Base-by-base conservation (phyloP, 192 early-diverging fungal genomes). In the Coemansia sp. region DNA sequence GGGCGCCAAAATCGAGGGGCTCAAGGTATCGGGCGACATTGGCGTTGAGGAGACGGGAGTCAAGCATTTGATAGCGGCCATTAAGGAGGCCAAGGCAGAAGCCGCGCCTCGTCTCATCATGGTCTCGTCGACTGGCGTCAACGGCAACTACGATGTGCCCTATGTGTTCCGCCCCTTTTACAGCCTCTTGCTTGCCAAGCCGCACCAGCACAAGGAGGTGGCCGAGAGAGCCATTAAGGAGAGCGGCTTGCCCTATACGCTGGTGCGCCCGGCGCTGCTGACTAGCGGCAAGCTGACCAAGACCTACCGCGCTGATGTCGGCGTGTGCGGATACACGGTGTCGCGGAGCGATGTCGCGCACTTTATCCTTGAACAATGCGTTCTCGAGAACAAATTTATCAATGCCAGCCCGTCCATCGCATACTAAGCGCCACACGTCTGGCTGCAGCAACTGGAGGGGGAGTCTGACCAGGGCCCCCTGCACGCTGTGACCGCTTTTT, bases 301-400 rank as follows among this genome's bases (percentile, higher is more conserved):
- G 7, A 74, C 67, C 18, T 83, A 83, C 50, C 65, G 74, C n/a
- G 64, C 68, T 0, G 73, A 60, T 14, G 50, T 63, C 5, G 68
- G 50, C 14, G 45, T 66, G 2, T 43, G 45, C 7, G 84, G 84
- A n/a, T 85, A 85, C 65, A 80, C 73, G 2, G 46, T 85, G n/a
- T 80, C 84, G 43, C 66, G 82, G 36, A 61, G 46, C 23, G 84
- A 85, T 53, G 74, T 85, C 9, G 84, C 77, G 2, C 68, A 83
- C 43, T 83, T 85, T 61, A 42, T 85, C 2, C 70, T 83, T 24
- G 55, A 76, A 38, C 62, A 77, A 63, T 82, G 79, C 48, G 60
- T 85, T 28, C 38, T 66, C n/a, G 66, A 62, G 23, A 38, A 63
- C 36, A 70, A 64, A 36, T 83, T 67, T 64, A 28, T 57, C 37